These are phyloP conservation scores for Fusarium napiforme DNA, from an alignment of 2,329 filamentous ascomycete genomes.

Conservation along the genomic window DNA sequence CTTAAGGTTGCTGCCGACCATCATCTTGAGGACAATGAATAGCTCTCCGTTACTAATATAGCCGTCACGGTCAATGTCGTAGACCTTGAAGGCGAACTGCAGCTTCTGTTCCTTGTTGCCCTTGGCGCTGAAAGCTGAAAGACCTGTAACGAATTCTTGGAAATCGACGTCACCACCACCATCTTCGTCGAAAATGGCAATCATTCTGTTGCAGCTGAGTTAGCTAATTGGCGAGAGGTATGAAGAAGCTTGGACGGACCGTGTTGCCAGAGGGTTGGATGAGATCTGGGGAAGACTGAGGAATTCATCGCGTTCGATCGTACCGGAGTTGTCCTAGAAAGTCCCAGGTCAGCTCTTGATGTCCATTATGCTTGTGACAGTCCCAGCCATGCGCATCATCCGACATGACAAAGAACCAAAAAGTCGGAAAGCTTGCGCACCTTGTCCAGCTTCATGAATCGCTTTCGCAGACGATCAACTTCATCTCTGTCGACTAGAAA, in stretches of 20 bases:
- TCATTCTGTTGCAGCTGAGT: constrained; percentile 74
- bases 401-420: background rate
- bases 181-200: constrained; percentile 99
- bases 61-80: constrained; percentile 98
- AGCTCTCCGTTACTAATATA: constrained; percentile 99
- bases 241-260: constrained; percentile 61
- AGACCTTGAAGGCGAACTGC: constrained; percentile 97
- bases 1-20: constrained; percentile 99
- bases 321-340: constrained; percentile 90
- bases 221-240: constrained; percentile 1
- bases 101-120: constrained; percentile 99
- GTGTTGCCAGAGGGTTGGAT: constrained; percentile 95
- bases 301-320: constrained; percentile 98
- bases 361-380: background rate
- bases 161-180: constrained; percentile 98
- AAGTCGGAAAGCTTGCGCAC: constrained; percentile 58
- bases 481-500: constrained; percentile 91
- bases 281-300: constrained; percentile 96
- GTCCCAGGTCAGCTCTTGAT: constrained; percentile 6
- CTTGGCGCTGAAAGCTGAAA: constrained; percentile 96
- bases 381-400: background rate
- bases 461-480: constrained; percentile 92
- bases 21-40: constrained; percentile 99
- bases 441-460: constrained; percentile 99
- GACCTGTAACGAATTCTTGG: constrained; percentile 95